phyloP scores from a whole-genome alignment of 768 basidiomycete species.

The Antrodiella citrinella region DNA sequence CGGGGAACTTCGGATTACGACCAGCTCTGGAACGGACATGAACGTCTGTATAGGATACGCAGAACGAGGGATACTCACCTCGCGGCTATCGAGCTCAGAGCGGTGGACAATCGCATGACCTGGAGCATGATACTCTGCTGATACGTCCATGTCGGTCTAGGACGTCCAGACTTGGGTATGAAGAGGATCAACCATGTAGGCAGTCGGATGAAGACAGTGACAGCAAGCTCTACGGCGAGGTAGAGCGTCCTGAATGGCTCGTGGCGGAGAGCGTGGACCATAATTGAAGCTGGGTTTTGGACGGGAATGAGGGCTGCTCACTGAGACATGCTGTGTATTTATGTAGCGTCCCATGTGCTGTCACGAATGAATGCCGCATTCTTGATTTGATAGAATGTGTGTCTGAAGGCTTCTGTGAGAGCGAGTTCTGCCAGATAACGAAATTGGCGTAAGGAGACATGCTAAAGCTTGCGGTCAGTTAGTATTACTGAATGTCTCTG shows the following conservation, averaged over 20 bases:
- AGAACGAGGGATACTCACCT: neutral
- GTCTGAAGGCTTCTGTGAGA: too few species aligned
- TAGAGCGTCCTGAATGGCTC: slow-evolving; percentile 1
- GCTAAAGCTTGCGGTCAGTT: too few species aligned
- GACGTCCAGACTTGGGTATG: neutral
- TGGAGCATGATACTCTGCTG: neutral
- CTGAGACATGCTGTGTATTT: too few species aligned
- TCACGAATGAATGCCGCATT: too few species aligned
- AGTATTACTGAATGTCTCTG: too few species aligned
- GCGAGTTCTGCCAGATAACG: too few species aligned
- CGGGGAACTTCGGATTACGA: neutral
- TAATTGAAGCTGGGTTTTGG: neutral
- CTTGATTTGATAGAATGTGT: too few species aligned
- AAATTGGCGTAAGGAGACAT: too few species aligned
- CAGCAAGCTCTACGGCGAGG: neutral
- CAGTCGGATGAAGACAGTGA: slow-evolving; percentile 2
- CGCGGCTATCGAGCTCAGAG: neutral
- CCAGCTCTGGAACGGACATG: neutral
- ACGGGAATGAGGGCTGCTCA: too few species aligned
- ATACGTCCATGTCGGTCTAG: neutral
- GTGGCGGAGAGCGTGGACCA: neutral
- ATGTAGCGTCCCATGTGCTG: too few species aligned
- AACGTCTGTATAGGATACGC: neutral
- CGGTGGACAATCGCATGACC: neutral
- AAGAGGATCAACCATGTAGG: slow-evolving; percentile 5